Base-by-base conservation (phyloP, 495 filamentous ascomycete species). In the Cercophora scortea region DNA sequence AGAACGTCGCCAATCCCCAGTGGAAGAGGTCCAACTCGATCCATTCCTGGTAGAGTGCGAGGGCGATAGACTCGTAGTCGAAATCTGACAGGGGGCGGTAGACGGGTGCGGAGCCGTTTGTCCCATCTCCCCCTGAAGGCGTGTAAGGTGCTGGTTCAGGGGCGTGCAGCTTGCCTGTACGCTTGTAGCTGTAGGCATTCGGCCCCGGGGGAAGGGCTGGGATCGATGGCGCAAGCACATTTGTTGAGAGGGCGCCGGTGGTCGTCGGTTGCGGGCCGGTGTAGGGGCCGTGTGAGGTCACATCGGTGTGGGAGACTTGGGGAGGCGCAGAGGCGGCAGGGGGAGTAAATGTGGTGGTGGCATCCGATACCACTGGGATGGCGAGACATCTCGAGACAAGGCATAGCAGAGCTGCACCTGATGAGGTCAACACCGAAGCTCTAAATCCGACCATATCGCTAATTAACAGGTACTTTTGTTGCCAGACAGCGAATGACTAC, bases 1-100 rank as follows among this genome's bases (percentile, higher is more conserved):
- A 79, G 71, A 92, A 95, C 0, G 74, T 79, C 1, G 76, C 78
- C 15, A 95, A 74, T 15, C 85, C 88, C 62, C 88, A 80, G 61
- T 88, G 84, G 80, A 95, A 96, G 13, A 91, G 76, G 61, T 94
- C 90, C 0, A 94, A 73, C 65, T 95, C 90, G 55, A 93, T 90
- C 75, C 79, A 95, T 70, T 95, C 90, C 54, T 90, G 84, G 59
- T 90, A 89, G 2, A 91, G 71, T 6, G 74, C 85, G 8, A 92
- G 76, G 6, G 76, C 74, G 52, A 90, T 69, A 1, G 85, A 89
- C 53, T 89, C 69, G 62, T 81, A 90, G 59, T 89, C 87, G 57
- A 88, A 90, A 55, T 90, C 87, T 49, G 81, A 83, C 42, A 83
- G 66, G 0, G 82, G 74, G 13, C 79, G 78, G 65, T 94, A 94